A percentile compares a stretch with the other conserved stretches of the same genome.
Evolutionary conservation across 768 basidiomycete species (phyloP).

Genomic region (Leccinum olivaceopallidum): DNA sequence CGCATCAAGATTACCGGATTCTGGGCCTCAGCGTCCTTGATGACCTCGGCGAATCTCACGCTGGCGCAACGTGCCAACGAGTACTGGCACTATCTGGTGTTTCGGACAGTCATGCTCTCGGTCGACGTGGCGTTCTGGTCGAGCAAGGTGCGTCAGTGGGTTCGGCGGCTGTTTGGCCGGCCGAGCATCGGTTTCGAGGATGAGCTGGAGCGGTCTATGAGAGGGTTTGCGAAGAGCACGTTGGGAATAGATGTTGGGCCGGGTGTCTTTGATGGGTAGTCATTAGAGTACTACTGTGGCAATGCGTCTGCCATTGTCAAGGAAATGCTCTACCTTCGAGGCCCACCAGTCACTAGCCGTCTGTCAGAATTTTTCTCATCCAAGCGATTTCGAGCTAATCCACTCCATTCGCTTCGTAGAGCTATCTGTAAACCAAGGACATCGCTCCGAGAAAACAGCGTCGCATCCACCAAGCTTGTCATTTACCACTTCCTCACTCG

Average conservation of each 20-base stretch:
- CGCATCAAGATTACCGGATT: conserved; percentile 87
- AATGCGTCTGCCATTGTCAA: too few species aligned
- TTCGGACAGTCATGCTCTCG: conserved; percentile 61
- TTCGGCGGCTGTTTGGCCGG: conserved; percentile 42
- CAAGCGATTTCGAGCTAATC: too few species aligned
- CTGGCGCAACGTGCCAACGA: conserved; percentile 46
- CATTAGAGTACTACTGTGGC: too few species aligned
- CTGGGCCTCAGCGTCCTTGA: conserved; percentile 72
- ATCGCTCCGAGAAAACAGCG: too few species aligned
- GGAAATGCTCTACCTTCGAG: neutral
- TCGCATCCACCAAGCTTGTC: too few species aligned
- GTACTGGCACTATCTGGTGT: conserved; percentile 60
- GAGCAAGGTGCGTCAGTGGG: conserved; percentile 53
- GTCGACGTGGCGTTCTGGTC: conserved; percentile 76
- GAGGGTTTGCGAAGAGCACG: conserved; percentile 73
- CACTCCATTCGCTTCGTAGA: too few species aligned
- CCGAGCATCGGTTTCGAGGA: conserved; percentile 69
- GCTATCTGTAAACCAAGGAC: too few species aligned
- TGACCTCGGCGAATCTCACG: conserved; percentile 43
- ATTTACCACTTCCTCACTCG: too few species aligned
- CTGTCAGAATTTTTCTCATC: too few species aligned
- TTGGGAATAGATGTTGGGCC: conserved; percentile 75
- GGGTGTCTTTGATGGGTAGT: conserved; percentile 30
- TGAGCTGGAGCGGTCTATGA: conserved; percentile 73
- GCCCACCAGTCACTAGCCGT: too few species aligned